Evolutionary conservation across 202 grass and related monocot genomes (phyloP).

Genomic region (Zizania palustris): DNA sequence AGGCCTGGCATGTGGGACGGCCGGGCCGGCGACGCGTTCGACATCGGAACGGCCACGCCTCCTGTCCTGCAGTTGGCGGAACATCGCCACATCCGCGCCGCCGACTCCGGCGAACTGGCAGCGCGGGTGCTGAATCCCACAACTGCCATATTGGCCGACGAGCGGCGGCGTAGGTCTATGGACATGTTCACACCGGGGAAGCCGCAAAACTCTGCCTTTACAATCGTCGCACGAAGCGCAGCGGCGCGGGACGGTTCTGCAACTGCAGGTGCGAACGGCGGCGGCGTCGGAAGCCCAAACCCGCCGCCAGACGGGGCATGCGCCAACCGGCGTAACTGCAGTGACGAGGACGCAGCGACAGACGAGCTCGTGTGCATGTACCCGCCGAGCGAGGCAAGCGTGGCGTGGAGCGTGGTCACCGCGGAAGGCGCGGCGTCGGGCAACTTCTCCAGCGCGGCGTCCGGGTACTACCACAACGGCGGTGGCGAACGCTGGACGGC

Average conservation of each 20-base stretch:
- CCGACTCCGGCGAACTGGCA: neutral
- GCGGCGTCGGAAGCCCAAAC: neutral
- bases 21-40: neutral
- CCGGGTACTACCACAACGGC: conserved; percentile 37
- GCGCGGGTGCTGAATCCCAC: conserved; percentile 9
- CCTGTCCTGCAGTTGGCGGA: neutral
- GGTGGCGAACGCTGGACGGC: neutral
- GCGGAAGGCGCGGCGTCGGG: conserved; percentile 53
- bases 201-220: conserved; percentile 15
- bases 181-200: neutral
- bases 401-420: conserved; percentile 57
- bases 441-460: conserved; percentile 60
- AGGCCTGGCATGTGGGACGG: conserved; percentile 2
- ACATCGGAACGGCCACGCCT: neutral
- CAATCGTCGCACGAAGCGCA: conserved; percentile 35
- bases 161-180: conserved; percentile 17
- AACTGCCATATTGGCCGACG: neutral
- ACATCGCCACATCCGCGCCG: neutral
- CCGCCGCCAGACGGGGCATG: neutral
- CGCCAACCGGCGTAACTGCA: neutral
- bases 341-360: conserved; percentile 19
- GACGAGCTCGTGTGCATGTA: conserved; percentile 39
- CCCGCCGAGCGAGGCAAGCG: conserved; percentile 56
- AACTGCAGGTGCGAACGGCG: neutral
- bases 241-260: neutral